A percentile compares a stretch with the other conserved stretches of the same genome.
Evolutionary conservation across 164 flowering plant genomes (phyloP).

Genomic region (Warburgia ugandensis): DNA sequence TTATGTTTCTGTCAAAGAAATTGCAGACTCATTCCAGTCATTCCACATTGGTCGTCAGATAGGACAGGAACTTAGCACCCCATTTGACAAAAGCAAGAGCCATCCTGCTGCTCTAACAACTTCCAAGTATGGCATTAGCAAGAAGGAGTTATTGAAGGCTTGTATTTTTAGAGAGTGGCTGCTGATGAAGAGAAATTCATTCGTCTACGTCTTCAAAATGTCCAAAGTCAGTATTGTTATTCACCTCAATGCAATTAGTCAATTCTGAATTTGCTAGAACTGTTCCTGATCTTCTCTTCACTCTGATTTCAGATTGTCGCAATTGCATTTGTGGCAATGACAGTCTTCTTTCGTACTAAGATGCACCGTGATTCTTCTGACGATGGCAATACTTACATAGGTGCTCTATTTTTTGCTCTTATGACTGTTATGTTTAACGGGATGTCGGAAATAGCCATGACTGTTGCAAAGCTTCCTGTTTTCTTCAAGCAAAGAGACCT

Average conservation of each 20-base stretch:
- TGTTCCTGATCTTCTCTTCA: neutral
- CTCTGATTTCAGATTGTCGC: conserved; percentile 22
- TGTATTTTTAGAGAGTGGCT: conserved; percentile 27
- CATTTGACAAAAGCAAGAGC: conserved; percentile 33
- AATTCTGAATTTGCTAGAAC: neutral
- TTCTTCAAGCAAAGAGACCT: conserved; percentile 60
- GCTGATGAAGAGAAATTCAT: conserved; percentile 42
- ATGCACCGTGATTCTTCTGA: conserved; percentile 19
- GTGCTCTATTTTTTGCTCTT: conserved; percentile 34
- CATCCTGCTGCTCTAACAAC: conserved; percentile 41
- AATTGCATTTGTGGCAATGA: conserved; percentile 23
- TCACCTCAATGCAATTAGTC: neutral
- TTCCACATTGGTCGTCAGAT: too few species aligned
- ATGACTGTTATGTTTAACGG: conserved; percentile 29
- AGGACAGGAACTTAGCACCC: conserved; percentile 25
- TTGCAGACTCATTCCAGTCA: conserved; percentile 36
- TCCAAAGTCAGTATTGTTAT: conserved; percentile 18
- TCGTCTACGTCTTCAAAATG: conserved; percentile 33
- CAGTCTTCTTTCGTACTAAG: too few species aligned
- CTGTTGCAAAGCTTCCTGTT: conserved; percentile 39
- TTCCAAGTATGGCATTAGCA: conserved; percentile 34
- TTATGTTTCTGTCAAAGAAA: conserved; percentile 32
- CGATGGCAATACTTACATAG: conserved; percentile 35
- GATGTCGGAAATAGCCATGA: conserved; percentile 34
- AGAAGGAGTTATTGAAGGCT: conserved; percentile 36